phyloP scores from a whole-genome alignment of 1,284 basidiomycete genomes.

The Rhodotorula sp. region DNA sequence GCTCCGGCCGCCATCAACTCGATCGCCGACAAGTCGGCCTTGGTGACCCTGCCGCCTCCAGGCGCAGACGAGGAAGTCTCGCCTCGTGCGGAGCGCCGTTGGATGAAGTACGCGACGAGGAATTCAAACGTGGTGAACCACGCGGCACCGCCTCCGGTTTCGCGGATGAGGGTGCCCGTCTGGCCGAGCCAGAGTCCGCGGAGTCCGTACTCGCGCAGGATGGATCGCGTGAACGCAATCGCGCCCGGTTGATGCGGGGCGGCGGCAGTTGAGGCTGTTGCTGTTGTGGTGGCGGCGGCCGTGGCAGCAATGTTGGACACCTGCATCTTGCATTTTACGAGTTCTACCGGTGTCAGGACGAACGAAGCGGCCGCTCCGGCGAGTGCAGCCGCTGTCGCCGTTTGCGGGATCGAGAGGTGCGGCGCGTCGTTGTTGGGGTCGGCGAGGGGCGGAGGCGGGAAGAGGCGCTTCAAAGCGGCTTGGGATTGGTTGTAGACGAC shows the following conservation, averaged over 20 bases:
- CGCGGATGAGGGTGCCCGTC: slow-evolving; percentile 77
- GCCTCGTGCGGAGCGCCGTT: slow-evolving; percentile 23
- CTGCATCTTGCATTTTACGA: slow-evolving; percentile 94
- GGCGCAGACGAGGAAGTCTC: slow-evolving; percentile 25
- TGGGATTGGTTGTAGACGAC: slow-evolving; percentile 82
- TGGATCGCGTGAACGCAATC: slow-evolving; percentile 63
- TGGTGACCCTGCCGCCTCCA: slow-evolving; percentile 46
- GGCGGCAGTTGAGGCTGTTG: slow-evolving; percentile 33
- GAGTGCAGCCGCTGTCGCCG: slow-evolving; percentile 71
- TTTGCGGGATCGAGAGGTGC: slow-evolving; percentile 61
- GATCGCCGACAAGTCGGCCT: slow-evolving; percentile 64
- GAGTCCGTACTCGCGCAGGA: slow-evolving; percentile 65
- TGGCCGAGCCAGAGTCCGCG: slow-evolving; percentile 84
- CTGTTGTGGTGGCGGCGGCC: slow-evolving; percentile 30
- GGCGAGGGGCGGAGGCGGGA: slow-evolving; percentile 22
- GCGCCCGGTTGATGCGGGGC: slow-evolving; percentile 57
- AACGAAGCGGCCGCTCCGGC: slow-evolving; percentile 80
- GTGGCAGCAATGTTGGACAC: slow-evolving; percentile 69
- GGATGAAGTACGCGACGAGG: slow-evolving; percentile 50
- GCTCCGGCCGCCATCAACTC: slow-evolving; percentile 83
- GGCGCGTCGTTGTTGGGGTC: slow-evolving; percentile 20
- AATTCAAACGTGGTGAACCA: slow-evolving; percentile 87
- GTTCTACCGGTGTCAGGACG: slow-evolving; percentile 84
- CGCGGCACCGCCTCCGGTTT: slow-evolving; percentile 79
- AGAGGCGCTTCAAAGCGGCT: slow-evolving; percentile 56